A percentile compares a stretch with the other conserved stretches of the same genome.
phyloP scores from a whole-genome alignment of 2,329 filamentous ascomycete species.

The Talaromyces rugulosus region DNA sequence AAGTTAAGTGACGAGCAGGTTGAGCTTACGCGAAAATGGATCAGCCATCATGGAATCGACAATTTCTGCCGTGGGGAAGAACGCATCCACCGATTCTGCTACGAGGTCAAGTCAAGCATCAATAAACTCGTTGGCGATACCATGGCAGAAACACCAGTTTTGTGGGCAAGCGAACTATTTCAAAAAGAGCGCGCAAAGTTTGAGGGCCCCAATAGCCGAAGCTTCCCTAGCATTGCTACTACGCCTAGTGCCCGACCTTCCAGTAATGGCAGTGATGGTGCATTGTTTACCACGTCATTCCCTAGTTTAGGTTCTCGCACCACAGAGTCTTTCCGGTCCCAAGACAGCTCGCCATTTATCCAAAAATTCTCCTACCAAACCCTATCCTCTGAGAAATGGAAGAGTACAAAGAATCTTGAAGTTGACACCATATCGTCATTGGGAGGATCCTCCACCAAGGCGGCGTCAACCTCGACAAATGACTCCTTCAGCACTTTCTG shows the following conservation, averaged over 20 bases:
- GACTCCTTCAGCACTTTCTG: conserved; percentile 80
- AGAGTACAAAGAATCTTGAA: conserved; percentile 53
- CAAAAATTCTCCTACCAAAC: conserved; percentile 67
- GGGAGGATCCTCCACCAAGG: conserved; percentile 60
- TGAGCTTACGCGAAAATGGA: conserved; percentile 77
- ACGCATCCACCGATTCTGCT: conserved; percentile 86
- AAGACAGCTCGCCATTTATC: conserved; percentile 31
- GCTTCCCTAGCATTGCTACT: conserved; percentile 41
- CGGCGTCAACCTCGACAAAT: conserved; percentile 64
- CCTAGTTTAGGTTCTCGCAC: conserved; percentile 24
- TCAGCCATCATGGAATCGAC: conserved; percentile 75
- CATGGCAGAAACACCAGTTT: conserved; percentile 75
- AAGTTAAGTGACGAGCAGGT: conserved; percentile 96
- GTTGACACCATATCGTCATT: conserved; percentile 56
- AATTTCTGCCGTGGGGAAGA: conserved; percentile 96
- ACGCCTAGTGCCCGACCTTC: conserved; percentile 39
- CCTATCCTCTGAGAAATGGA: conserved; percentile 64
- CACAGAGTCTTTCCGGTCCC: conserved; percentile 26
- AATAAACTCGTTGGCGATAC: conserved; percentile 80
- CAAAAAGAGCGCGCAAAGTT: conserved; percentile 58
- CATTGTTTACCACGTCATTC: conserved; percentile 23
- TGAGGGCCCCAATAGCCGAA: conserved; percentile 35
- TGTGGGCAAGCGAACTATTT: conserved; percentile 91
- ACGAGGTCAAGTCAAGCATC: conserved; percentile 83
- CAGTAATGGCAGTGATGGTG: conserved; percentile 43